These are phyloP conservation scores for Boletus sp. DNA, from an alignment of 1,284 basidiomycete species.

Conservation along the genomic window DNA sequence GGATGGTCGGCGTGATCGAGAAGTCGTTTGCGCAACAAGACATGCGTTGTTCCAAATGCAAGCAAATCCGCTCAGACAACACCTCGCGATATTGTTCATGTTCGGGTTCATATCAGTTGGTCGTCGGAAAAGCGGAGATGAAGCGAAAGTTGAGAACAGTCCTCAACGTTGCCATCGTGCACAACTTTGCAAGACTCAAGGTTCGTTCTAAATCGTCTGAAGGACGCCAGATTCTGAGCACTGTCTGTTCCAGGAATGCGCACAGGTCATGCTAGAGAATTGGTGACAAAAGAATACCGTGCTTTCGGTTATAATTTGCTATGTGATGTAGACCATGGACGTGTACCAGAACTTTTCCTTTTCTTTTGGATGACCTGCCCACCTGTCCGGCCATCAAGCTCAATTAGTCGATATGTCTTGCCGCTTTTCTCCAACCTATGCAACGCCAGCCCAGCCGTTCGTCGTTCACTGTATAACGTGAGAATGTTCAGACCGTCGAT, in stretches of 20 bases:
- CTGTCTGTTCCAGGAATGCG: constrained; percentile 44
- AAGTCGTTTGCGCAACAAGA: constrained; percentile 87
- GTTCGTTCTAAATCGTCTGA: constrained; percentile 37
- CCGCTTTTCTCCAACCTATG: no score
- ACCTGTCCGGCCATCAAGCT: no score
- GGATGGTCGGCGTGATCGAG: constrained; percentile 69
- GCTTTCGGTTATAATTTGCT: not conserved
- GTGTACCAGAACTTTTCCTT: constrained; percentile 10
- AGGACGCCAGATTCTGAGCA: constrained; percentile 7
- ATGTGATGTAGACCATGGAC: not conserved
- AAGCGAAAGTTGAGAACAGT: constrained; percentile 72
- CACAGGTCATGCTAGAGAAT: constrained; percentile 44
- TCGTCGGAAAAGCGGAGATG: constrained; percentile 66
- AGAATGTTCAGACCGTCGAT: no score
- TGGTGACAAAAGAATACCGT: no score
- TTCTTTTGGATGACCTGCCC: not conserved
- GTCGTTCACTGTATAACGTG: no score
- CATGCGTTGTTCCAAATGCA: constrained; percentile 82
- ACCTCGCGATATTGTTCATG: constrained; percentile 84
- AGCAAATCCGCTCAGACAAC: constrained; percentile 84
- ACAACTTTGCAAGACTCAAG: constrained; percentile 63
- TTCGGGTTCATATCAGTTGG: constrained; percentile 78
- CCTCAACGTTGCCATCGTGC: constrained; percentile 74
- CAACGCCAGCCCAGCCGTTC: no score
- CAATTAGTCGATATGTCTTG: no score